Evolutionary conservation across 768 basidiomycete genomes (phyloP).

Genomic region (Guyanaporus albipodus): DNA sequence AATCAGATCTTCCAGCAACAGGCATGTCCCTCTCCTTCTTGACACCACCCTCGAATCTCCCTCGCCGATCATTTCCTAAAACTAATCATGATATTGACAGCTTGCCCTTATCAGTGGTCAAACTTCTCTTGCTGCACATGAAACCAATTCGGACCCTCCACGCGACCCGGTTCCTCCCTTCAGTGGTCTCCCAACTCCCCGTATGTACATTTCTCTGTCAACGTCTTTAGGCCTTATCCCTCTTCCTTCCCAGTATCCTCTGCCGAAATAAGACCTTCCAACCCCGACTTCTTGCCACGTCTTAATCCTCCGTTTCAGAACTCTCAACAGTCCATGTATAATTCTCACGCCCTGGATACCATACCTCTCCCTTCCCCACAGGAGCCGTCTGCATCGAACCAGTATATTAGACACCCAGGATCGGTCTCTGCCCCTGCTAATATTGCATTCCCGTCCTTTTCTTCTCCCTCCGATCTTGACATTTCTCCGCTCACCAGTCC

Average conservation of each 20-base stretch:
- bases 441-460: conserved; percentile 58
- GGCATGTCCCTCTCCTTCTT: conserved; percentile 40
- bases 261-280: conserved; percentile 58
- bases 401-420: conserved; percentile 35
- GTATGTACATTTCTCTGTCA: conserved; percentile 37
- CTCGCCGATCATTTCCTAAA: conserved; percentile 6
- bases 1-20: conserved; percentile 89
- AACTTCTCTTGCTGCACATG: conserved; percentile 32
- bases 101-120: conserved; percentile 64
- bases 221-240: conserved; percentile 11
- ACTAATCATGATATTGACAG: conserved; percentile 32
- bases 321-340: conserved; percentile 25
- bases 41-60: conserved; percentile 1
- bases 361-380: conserved; percentile 30
- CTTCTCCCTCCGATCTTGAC: conserved; percentile 55
- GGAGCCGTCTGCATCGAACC: conserved; percentile 26
- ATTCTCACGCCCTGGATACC: conserved; percentile 23
- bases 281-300: conserved; percentile 58
- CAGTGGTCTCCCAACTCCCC: conserved; percentile 64
- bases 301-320: conserved; percentile 49
- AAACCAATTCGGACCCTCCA: conserved; percentile 34
- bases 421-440: conserved; percentile 69
- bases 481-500: conserved; percentile 80
- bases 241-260: conserved; percentile 48
- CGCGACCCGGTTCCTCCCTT: conserved; percentile 35